Percentiles rank a stretch among this genome's conserved stretches.
Conservation (phyloP, 805 yeast species). For the Jamesozyma rosinii region DNA sequence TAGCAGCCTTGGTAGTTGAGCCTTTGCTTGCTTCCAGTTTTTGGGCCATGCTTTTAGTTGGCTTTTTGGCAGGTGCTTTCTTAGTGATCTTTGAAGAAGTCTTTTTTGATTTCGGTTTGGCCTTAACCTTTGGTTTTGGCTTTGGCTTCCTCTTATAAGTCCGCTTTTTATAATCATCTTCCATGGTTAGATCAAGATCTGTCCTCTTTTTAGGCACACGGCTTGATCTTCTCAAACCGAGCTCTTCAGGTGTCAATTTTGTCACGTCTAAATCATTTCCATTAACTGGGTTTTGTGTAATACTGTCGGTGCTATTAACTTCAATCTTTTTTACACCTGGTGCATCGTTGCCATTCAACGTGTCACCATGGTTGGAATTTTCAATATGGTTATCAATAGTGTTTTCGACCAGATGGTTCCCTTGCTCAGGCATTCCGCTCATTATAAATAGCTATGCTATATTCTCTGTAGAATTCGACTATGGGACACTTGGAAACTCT, state of each 20-base stretch:
- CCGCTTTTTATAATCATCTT: conserved; percentile 11
- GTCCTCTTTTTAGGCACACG: conserved; percentile 19
- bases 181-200: conserved; percentile 12
- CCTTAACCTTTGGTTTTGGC: conserved; percentile 7
- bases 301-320: background rate
- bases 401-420: too few species aligned
- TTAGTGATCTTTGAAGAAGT: conserved; percentile 2
- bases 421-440: background rate
- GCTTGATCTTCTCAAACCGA: conserved; percentile 19
- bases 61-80: background rate
- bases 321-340: background rate
- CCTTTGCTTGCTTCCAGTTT: background rate
- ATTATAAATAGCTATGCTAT: background rate
- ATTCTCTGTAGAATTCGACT: background rate
- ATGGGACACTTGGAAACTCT: background rate
- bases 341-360: background rate
- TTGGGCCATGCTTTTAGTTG: background rate
- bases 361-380: background rate
- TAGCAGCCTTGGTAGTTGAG: background rate
- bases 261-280: background rate
- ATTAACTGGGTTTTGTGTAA: background rate
- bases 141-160: conserved; percentile 8
- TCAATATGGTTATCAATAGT: background rate
- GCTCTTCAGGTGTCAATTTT: background rate
- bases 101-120: conserved; percentile 6